A percentile compares a stretch with the other conserved stretches of the same genome.
phyloP scores from a whole-genome alignment of 2,329 filamentous ascomycete genomes.

The Kalmusia sp. region DNA sequence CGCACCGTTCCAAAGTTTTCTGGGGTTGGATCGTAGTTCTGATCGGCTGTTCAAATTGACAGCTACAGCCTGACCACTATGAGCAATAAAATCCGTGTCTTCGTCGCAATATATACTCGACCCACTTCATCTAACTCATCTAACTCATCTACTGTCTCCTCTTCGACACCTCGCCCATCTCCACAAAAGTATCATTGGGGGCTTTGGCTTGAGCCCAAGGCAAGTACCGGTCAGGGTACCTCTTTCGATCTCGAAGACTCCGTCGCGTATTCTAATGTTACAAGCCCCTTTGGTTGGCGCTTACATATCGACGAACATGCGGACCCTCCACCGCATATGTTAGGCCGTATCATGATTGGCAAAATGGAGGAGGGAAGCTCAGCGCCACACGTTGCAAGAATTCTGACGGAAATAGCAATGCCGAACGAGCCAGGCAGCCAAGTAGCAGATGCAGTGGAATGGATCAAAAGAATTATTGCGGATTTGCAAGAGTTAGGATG shows the following conservation, averaged over 20 bases:
- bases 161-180: constrained; percentile 7
- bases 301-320: constrained; percentile 17
- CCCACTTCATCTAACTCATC: constrained; percentile 8
- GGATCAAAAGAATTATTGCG: constrained; percentile 17
- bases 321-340: constrained; percentile 14
- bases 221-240: constrained; percentile 17
- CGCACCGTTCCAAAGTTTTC: no score
- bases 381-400: constrained; percentile 6
- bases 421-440: constrained; percentile 17
- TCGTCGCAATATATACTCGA: constrained; percentile 21
- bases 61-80: constrained; percentile 2
- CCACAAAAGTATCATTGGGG: constrained; percentile 19
- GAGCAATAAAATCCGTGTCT: constrained; percentile 24
- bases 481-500: constrained; percentile 17
- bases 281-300: constrained; percentile 21
- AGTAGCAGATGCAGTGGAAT: constrained; percentile 14
- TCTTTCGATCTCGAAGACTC: constrained; percentile 20
- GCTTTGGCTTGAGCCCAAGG: constrained; percentile 26
- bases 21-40: not conserved
- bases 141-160: constrained; percentile 1
- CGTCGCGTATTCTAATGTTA: constrained; percentile 10
- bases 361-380: constrained; percentile 18
- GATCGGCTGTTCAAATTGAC: no score
- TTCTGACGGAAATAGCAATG: constrained; percentile 15
- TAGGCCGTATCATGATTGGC: constrained; percentile 23